phyloP scores from a whole-genome alignment of 129 eudicot genomes.

The Escallonia herrerae region DNA sequence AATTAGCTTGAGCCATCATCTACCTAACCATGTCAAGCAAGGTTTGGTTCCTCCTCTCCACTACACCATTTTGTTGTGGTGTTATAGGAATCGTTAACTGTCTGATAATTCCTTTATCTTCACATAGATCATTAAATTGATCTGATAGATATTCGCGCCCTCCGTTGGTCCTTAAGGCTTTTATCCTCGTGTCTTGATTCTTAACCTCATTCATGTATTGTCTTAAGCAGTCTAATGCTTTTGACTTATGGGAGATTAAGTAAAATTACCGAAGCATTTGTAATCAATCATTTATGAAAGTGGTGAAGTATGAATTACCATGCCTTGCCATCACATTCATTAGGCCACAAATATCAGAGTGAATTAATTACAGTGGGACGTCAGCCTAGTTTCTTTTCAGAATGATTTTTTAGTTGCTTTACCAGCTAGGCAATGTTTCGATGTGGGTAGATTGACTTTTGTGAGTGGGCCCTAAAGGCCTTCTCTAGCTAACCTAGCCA shows the following conservation, averaged over 20 bases:
- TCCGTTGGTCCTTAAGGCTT: too few species aligned
- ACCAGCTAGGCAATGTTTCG: neutral
- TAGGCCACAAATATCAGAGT: too few species aligned
- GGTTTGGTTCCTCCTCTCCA: neutral
- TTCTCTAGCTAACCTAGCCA: neutral
- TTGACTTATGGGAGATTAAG: too few species aligned
- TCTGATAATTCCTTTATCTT: neutral
- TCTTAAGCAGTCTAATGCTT: too few species aligned
- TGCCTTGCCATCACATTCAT: too few species aligned
- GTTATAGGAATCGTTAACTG: neutral
- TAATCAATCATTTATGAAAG: too few species aligned
- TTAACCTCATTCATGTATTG: too few species aligned
- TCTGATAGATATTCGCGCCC: too few species aligned
- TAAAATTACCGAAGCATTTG: neutral
- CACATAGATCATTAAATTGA: neutral
- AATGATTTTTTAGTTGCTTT: neutral
- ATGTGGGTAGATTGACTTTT: too few species aligned
- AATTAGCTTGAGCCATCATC: neutral
- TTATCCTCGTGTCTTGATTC: too few species aligned
- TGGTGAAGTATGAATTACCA: too few species aligned
- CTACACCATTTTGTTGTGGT: neutral
- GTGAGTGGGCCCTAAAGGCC: neutral
- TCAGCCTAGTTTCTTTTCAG: neutral
- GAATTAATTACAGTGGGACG: too few species aligned
- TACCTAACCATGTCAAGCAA: neutral